A percentile compares a stretch with the other conserved stretches of the same genome.
Conservation (phyloP, 2,329 filamentous ascomycete genomes). For the Exophiala viscosa region DNA sequence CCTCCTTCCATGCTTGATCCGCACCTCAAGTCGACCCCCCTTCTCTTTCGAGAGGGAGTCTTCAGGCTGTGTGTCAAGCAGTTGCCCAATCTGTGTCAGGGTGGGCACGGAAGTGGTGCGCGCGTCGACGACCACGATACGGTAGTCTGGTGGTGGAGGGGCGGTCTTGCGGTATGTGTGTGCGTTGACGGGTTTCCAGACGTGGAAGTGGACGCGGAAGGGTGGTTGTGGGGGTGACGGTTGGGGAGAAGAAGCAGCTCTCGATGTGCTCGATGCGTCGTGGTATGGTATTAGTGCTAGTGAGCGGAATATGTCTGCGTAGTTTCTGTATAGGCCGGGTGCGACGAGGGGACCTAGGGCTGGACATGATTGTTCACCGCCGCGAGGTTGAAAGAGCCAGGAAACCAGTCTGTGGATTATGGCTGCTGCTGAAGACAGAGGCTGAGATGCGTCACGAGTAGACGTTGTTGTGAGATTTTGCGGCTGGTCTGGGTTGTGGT, state of each 20-base stretch:
- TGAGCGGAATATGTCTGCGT: slow-evolving; percentile 69
- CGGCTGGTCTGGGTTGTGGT: background rate
- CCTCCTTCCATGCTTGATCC: slow-evolving; percentile 77
- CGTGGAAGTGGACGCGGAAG: slow-evolving; percentile 72
- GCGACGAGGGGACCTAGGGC: slow-evolving; percentile 56
- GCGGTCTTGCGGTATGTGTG: slow-evolving; percentile 70
- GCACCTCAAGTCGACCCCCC: slow-evolving; percentile 60
- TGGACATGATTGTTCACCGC: slow-evolving; percentile 19
- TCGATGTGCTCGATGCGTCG: slow-evolving; percentile 48
- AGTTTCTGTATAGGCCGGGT: slow-evolving; percentile 63
- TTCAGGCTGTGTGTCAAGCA: slow-evolving; percentile 71
- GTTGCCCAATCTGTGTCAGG: slow-evolving; percentile 63
- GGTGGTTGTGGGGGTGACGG: slow-evolving; percentile 38
- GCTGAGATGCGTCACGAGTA: background rate
- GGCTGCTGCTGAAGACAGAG: slow-evolving; percentile 6
- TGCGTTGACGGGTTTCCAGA: slow-evolving; percentile 70
- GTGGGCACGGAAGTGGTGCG: slow-evolving; percentile 68
- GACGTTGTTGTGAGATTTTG: background rate
- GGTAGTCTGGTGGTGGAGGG: slow-evolving; percentile 76
- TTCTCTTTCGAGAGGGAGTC: slow-evolving; percentile 54
- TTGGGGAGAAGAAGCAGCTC: slow-evolving; percentile 26
- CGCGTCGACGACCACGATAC: slow-evolving; percentile 76
- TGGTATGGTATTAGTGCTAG: slow-evolving; percentile 71
- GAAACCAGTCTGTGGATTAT: slow-evolving; percentile 56
- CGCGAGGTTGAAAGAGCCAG: slow-evolving; percentile 35